Base-by-base conservation (phyloP, 345 rosid genomes). In the Carallia brachiata region DNA sequence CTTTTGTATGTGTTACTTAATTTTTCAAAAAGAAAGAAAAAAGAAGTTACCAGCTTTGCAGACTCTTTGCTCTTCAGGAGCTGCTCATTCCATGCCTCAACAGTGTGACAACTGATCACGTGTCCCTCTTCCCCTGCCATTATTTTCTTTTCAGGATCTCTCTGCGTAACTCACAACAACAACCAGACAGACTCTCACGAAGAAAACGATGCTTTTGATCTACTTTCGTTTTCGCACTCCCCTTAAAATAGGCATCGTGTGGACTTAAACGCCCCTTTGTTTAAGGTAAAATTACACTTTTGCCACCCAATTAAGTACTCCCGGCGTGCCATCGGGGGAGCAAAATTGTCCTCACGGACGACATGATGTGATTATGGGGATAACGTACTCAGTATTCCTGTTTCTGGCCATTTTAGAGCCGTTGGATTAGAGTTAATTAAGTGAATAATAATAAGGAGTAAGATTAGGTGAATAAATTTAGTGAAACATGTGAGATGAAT, bases 71-170 rank as follows among this genome's bases (percentile, higher is more conserved):
- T 78, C 79, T 75, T 84, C 73, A 74, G 66, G 15, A 93, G 81
- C 50, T 91, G 88, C 61, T 88, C 81, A 62, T 73, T 78, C 97
- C 96, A 91, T 37, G 77, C 78, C 39, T 89, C 90, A 27, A 84
- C 69, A 44, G 85, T 82, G 87, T 87, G 94, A 70, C 96, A 91
- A 2, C 80, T 66, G 63, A 91, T 81, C 64, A 93, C 92, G 61
- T 88, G 91, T 63, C 97, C 96, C 37, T 85, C 92, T 74, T 87
- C 91, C 23, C 80, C 83, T 48, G 81, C 84, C 84, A 78, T 82
- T 60, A 65, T 61, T 63, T 18, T 40, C 13, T 40, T 40, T 9
- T 40, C 12, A 40, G 13, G 16, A 44, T 12, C 50, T 13, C 50
- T 12, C 15, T 44, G 48, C 48, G 4, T 10, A 44, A 44, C 16